Evolutionary conservation across 1,139 yeast species (phyloP).

Genomic region (Magnusiomyces suaveolens): DNA sequence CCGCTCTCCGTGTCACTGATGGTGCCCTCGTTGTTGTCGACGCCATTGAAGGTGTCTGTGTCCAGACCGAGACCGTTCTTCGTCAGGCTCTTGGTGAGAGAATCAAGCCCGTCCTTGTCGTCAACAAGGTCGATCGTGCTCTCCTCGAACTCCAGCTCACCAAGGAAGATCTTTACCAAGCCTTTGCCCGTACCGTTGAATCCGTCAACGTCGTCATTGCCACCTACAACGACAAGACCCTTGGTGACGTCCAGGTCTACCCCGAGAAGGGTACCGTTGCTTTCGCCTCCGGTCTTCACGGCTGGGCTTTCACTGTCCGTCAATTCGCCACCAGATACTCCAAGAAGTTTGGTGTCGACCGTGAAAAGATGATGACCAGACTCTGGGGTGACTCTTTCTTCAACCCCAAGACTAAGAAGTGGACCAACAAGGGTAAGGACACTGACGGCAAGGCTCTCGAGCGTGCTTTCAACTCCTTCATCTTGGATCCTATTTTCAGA

Average conservation of each 20-base stretch:
- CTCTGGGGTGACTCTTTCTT: conserved; percentile 99
- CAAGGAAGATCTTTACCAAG: conserved; percentile 97
- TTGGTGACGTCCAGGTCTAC: conserved; percentile 98
- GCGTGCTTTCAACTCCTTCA: conserved; percentile 99
- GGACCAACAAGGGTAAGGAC: conserved; percentile 95
- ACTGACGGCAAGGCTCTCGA: conserved; percentile 93
- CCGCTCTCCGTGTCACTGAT: conserved; percentile 99
- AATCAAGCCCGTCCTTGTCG: conserved; percentile 96
- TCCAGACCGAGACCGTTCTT: conserved; percentile 98
- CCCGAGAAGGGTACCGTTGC: conserved; percentile 99
- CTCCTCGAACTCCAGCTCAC: conserved; percentile 89
- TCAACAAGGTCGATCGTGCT: conserved; percentile 99
- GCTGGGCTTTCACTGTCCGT: conserved; percentile 99
- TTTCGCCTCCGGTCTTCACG: conserved; percentile 99
- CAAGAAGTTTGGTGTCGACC: conserved; percentile 99
- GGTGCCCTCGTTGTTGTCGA: conserved; percentile 99
- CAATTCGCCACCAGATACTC: conserved; percentile 98
- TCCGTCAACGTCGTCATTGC: conserved; percentile 97
- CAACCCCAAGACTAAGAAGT: conserved; percentile 99
- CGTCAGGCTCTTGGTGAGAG: conserved; percentile 99
- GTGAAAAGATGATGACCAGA: conserved; percentile 95
- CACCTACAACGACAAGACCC: conserved; percentile 80
- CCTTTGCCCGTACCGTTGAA: conserved; percentile 97
- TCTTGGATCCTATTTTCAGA: conserved; percentile 98
- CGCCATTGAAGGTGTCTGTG: conserved; percentile 99